Evolutionary conservation across 1,139 yeast species (phyloP).

Genomic region (Debaryomyces fabryi): DNA sequence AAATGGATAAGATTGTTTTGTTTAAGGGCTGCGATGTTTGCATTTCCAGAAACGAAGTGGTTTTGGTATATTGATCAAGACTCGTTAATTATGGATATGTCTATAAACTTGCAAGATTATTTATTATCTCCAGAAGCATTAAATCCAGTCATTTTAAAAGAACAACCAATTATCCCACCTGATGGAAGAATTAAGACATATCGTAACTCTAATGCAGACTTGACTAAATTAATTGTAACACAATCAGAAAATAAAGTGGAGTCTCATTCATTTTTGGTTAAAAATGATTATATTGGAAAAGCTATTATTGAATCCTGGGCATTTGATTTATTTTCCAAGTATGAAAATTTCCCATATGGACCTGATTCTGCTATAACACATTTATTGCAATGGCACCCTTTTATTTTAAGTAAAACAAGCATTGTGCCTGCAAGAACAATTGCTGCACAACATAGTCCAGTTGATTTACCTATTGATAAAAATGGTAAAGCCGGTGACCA

Average conservation of each 20-base stretch:
- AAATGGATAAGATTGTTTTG: slow-evolving; percentile 65
- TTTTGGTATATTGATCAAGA: slow-evolving; percentile 85
- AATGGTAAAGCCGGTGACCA: slow-evolving; percentile 37
- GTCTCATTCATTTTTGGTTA: slow-evolving; percentile 67
- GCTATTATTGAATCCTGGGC: slow-evolving; percentile 76
- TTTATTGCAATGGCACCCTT: slow-evolving; percentile 92
- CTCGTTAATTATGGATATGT: slow-evolving; percentile 67
- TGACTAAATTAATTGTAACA: slow-evolving; percentile 61
- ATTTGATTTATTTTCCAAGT: slow-evolving; percentile 67
- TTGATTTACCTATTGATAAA: slow-evolving; percentile 15
- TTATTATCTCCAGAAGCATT: slow-evolving; percentile 59
- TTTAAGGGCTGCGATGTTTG: slow-evolving; percentile 80
- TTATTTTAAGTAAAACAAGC: slow-evolving; percentile 68
- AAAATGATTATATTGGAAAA: slow-evolving; percentile 64
- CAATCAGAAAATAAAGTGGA: slow-evolving; percentile 65
- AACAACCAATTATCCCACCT: slow-evolving; percentile 70
- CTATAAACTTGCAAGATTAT: slow-evolving; percentile 57
- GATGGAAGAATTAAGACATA: slow-evolving; percentile 72
- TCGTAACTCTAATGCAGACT: slow-evolving; percentile 55
- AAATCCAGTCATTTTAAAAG: slow-evolving; percentile 60
- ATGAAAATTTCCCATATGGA: slow-evolving; percentile 59
- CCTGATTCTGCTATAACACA: slow-evolving; percentile 77
- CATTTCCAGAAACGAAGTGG: slow-evolving; percentile 82
- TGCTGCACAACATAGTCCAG: slow-evolving; percentile 30
- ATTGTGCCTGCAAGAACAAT: slow-evolving; percentile 61